These are phyloP conservation scores for Russula abietina DNA, from an alignment of 768 basidiomycete species.

Conservation along the genomic window DNA sequence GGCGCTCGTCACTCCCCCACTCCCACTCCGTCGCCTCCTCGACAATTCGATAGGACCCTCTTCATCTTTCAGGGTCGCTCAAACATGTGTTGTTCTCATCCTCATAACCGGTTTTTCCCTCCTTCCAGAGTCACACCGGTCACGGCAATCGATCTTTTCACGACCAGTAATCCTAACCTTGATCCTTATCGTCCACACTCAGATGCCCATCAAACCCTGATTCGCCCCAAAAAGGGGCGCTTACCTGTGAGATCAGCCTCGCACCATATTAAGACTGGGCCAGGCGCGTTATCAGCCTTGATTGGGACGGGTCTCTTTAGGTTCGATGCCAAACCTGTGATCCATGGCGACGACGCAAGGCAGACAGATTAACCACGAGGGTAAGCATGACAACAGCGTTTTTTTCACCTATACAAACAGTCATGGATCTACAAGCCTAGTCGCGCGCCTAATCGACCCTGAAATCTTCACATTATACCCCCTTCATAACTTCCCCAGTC, in stretches of 20 bases:
- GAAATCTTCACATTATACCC: conserved; percentile 13
- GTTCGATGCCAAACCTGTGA: not conserved
- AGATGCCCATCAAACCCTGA: conserved; percentile 12
- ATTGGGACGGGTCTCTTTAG: not conserved
- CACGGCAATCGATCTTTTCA: conserved; percentile 11
- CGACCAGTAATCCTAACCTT: conserved; percentile 6
- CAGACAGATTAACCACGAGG: conserved; percentile 10
- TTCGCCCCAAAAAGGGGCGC: conserved; percentile 3
- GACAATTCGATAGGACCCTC: not conserved
- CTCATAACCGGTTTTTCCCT: not conserved
- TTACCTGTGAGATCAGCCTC: not conserved
- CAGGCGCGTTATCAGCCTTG: conserved; percentile 6
- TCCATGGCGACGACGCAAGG: conserved; percentile 7
- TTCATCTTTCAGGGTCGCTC: not conserved
- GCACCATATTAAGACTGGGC: conserved; percentile 3
- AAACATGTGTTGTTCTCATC: not conserved
- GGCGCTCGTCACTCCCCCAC: conserved; percentile 2
- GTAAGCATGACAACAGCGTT: conserved; percentile 22
- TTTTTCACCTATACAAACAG: conserved; percentile 7
- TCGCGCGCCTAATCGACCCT: conserved; percentile 9
- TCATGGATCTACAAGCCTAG: conserved; percentile 8
- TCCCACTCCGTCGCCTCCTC: not conserved
- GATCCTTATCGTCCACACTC: conserved; percentile 20
- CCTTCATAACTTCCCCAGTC: conserved; percentile 9
- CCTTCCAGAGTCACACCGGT: not conserved